phyloP scores from a whole-genome alignment of 2,329 filamentous ascomycete species.

The Alternaria hordeiaustralica region DNA sequence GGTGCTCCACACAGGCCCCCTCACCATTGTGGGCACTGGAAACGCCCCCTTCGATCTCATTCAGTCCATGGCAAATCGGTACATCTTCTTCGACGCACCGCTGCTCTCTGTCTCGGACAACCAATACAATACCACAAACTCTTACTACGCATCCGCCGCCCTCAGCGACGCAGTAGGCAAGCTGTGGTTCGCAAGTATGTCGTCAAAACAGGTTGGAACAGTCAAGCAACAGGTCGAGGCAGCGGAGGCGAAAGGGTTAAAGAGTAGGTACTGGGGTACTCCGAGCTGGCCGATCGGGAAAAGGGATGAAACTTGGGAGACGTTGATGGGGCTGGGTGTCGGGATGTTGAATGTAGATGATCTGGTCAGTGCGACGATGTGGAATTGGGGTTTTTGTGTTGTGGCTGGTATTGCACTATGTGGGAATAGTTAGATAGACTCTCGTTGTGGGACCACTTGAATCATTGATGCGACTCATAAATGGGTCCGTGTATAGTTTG shows the following conservation, averaged over 20 bases:
- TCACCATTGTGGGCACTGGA: conserved; percentile 75
- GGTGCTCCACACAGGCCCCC: conserved; percentile 59
- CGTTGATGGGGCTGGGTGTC: conserved; percentile 20
- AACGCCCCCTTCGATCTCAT: conserved; percentile 66
- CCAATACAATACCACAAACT: conserved; percentile 33
- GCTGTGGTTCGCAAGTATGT: conserved; percentile 20
- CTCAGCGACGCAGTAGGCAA: conserved; percentile 29
- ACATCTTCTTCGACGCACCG: conserved; percentile 72
- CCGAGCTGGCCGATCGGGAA: conserved; percentile 30
- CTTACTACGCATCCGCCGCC: conserved; percentile 33
- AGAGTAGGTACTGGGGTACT: conserved; percentile 32
- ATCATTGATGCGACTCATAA: not conserved
- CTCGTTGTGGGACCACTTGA: not conserved
- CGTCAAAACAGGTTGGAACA: conserved; percentile 8
- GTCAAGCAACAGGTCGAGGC: conserved; percentile 2
- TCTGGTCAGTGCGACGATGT: conserved; percentile 28
- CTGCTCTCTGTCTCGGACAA: conserved; percentile 51
- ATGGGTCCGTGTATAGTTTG: not conserved
- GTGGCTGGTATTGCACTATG: conserved; percentile 34
- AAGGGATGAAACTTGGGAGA: conserved; percentile 27
- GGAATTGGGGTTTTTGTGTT: conserved; percentile 19
- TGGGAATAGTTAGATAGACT: conserved; percentile 24
- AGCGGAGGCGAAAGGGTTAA: conserved; percentile 25
- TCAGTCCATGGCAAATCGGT: conserved; percentile 58
- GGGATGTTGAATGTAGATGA: conserved; percentile 32